Base-by-base conservation (phyloP, 805 yeast species). In the Kuraishia capsulata region DNA sequence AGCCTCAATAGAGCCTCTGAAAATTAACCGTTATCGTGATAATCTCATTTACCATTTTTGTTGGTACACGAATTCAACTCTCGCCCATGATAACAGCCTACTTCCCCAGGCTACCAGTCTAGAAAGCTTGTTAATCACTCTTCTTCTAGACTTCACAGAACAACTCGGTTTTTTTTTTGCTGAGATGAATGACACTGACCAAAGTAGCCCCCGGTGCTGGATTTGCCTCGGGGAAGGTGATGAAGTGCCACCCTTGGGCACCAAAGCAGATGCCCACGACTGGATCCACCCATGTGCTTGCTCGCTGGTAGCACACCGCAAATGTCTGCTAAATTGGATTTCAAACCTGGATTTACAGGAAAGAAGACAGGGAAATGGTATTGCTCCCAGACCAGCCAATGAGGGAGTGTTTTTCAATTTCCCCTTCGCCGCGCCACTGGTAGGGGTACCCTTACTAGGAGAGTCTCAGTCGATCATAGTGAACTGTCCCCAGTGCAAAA, bases 241-340 rank as follows among this genome's bases (percentile, higher is more conserved):
- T 37, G 61, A 39, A 57, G 41, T 51, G 10, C 61, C 61, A 1
- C 63, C 62, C 3, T 44, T 51, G 43, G 59, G 61, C 39, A 44
- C 42, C 4, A 46, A 44, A 2, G 25, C 34, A 13, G 59, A 54
- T 33, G 53, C 61, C 2, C 53, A 56, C 19, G 63, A 58, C 36
- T 69, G 73, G 73, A 57, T 66, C 14, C 57, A 56, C 16, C 72
- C 73, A 1, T 70, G 76, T 41, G 41, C 50, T 14, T 71, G 76
- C 47, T 65, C 67, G 4, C 46, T 71, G 20, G 46, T 56, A 9
- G 75, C 72, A 3, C 76, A 71, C 46, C 59, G 69, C 33, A 51
- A 50, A 35, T 71, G 76, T 39, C 52, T 71, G 26, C 47, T 64
- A 9, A 57, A 60, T 9, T 69, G 73, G 73, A 59, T 61, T 3